These are phyloP conservation scores for Cicer pinnatifidum DNA, from an alignment of 306 rosid genomes.

Conservation along the genomic window DNA sequence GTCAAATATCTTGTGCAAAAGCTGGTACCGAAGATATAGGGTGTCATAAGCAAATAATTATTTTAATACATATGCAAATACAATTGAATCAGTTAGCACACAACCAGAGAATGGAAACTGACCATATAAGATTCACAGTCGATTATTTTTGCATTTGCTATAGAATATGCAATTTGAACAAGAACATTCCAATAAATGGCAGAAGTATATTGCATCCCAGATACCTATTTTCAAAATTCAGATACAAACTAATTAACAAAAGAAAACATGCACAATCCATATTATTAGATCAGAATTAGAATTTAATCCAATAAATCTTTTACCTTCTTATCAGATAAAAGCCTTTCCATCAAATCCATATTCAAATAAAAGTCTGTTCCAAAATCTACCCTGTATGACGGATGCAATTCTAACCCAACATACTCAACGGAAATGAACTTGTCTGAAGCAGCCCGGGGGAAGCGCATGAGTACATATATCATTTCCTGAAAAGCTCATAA, in stretches of 20 bases:
- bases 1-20: slow-evolving; percentile 66
- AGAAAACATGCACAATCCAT: slow-evolving; percentile 10
- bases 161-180: slow-evolving; percentile 63
- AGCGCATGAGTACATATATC: slow-evolving; percentile 71
- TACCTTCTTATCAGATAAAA: slow-evolving; percentile 52
- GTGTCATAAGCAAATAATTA: slow-evolving; percentile 37
- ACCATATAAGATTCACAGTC: slow-evolving; percentile 70
- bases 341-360: slow-evolving; percentile 56
- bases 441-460: slow-evolving; percentile 63
- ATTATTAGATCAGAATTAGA: background rate
- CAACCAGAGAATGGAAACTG: slow-evolving; percentile 34
- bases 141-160: slow-evolving; percentile 64
- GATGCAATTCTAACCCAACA: slow-evolving; percentile 45
- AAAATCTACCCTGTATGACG: slow-evolving; percentile 53
- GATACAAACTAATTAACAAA: slow-evolving; percentile 31
- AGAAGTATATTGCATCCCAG: slow-evolving; percentile 59
- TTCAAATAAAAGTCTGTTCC: slow-evolving; percentile 55
- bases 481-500: slow-evolving; percentile 60
- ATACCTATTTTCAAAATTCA: slow-evolving; percentile 54
- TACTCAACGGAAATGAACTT: slow-evolving; percentile 52
- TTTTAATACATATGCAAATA: slow-evolving; percentile 22
- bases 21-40: slow-evolving; percentile 53
- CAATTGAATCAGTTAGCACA: slow-evolving; percentile 28
- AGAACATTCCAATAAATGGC: slow-evolving; percentile 63
- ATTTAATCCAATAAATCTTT: slow-evolving; percentile 11